Evolutionary conservation across 345 rosid species (phyloP), one percentile per base, ranked within the genome.

Genomic region (Syzygium oleosum): DNA sequence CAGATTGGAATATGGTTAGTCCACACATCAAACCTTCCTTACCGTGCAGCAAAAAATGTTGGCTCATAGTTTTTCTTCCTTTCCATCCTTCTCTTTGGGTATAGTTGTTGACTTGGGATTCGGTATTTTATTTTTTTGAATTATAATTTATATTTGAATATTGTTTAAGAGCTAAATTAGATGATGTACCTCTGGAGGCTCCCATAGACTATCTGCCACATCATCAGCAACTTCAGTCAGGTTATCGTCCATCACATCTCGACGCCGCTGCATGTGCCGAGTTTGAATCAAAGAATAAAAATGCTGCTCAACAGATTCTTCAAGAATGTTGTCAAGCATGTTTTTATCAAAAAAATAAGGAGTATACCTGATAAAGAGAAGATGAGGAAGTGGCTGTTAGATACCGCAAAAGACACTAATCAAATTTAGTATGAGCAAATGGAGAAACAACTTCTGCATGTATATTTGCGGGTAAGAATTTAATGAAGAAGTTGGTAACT

Each of bases 291-390:
- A 91, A 88, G 92, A 86, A 90, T 94, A 94, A 87, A 96, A 98
- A 92, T 96, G 99, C 90, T 98, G 98, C 90, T 96, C 99, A 54
- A 96, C 97, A 61, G 98, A 96, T 91, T 98, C 98, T 90, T 98
- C 99, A 79, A 96, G 98, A 91, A 98, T 96, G 93, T 93, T 94
- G 92, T 98, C 99, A 34, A 98, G 96, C 91, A 95, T 96, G 92
- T 88, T 92, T 91, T 98, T 96, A 92, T 98, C 96, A 63, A 98
- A 98, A 93, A 98, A 98, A 91, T 96, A 98, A 19, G 99, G 99
- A 59, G 99, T 96, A 90, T 96, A 95, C 99, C 99, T 96, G 93
- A 88, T 43, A 84, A 73, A 88, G 87, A 52, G 86, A 89, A 87
- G 11, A 51, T 4, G 63, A 88, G 77, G 25, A 73, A 34, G 51